Evolutionary conservation across 495 filamentous ascomycete genomes (phyloP).

Genomic region (Amniculicola lignicola): DNA sequence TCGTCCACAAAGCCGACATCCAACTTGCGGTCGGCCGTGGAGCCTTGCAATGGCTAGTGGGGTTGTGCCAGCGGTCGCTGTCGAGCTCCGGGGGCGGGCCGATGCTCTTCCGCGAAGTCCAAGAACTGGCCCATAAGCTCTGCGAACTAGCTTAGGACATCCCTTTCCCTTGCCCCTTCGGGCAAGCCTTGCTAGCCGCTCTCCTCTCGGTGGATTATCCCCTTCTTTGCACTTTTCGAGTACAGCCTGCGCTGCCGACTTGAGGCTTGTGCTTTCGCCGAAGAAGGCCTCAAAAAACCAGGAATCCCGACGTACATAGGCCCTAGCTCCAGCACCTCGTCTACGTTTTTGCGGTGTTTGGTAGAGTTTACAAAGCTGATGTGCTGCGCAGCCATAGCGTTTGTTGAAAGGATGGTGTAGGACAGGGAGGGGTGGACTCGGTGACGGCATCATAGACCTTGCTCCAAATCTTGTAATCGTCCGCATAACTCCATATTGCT

Average conservation of each 20-base stretch:
- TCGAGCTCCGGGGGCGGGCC: constrained; percentile 11
- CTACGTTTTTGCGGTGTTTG: no score
- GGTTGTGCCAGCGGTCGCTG: constrained; percentile 17
- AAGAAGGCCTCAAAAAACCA: no score
- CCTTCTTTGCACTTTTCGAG: no score
- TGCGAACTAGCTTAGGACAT: no score
- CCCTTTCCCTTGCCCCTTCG: no score
- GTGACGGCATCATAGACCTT: no score
- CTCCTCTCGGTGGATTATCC: no score
- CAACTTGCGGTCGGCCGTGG: constrained; percentile 24
- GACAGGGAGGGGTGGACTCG: constrained; percentile 42
- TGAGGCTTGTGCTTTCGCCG: constrained; percentile 35
- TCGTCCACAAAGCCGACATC: constrained; percentile 26
- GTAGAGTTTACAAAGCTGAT: constrained; percentile 45
- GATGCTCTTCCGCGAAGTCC: constrained; percentile 20
- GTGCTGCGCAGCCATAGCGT: constrained; percentile 46
- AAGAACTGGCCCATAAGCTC: no score
- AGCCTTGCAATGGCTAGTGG: no score
- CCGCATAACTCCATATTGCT: no score
- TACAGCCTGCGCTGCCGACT: constrained; percentile 17
- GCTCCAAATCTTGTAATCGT: no score
- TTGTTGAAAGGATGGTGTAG: constrained; percentile 42
- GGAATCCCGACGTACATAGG: constrained; percentile 39
- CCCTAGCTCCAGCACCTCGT: constrained; percentile 44
- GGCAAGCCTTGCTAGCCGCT: constrained; percentile 27